These are phyloP conservation scores for Mycena sp. DNA, from an alignment of 1,284 basidiomycete genomes.

Conservation along the genomic window DNA sequence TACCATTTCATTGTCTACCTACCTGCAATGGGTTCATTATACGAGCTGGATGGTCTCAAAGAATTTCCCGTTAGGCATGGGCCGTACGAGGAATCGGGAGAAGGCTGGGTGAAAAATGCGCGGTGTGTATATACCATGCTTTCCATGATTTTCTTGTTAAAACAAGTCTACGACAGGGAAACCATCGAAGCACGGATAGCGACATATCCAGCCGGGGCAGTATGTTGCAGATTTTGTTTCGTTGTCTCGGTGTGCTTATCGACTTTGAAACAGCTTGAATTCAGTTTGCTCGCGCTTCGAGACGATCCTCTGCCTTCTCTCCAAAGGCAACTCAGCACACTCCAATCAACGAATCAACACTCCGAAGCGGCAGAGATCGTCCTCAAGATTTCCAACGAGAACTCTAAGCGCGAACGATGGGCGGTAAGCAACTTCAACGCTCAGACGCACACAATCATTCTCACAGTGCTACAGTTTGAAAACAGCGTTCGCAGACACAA, in stretches of 20 bases:
- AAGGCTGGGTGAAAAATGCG: slow-evolving; percentile 85
- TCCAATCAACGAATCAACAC: slow-evolving; percentile 56
- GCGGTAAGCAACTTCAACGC: slow-evolving; percentile 62
- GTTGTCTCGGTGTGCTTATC: slow-evolving; percentile 25
- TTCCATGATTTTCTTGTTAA: slow-evolving; percentile 18
- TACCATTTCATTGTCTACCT: slow-evolving; percentile 95
- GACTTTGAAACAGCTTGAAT: slow-evolving; percentile 72
- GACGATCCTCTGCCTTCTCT: slow-evolving; percentile 81
- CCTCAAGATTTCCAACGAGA: slow-evolving; percentile 78
- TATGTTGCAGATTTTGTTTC: slow-evolving; percentile 51
- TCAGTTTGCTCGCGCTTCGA: slow-evolving; percentile 88
- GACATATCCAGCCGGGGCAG: slow-evolving; percentile 86
- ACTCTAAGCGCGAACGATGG: slow-evolving; percentile 82
- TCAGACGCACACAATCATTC: background rate
- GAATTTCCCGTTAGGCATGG: slow-evolving; percentile 84
- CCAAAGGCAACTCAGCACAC: slow-evolving; percentile 61
- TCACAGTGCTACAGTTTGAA: slow-evolving; percentile 66
- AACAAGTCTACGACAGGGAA: slow-evolving; percentile 62
- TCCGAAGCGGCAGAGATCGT: slow-evolving; percentile 61
- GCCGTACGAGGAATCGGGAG: slow-evolving; percentile 66
- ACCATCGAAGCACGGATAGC: slow-evolving; percentile 87
- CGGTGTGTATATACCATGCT: slow-evolving; percentile 56
- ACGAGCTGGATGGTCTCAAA: slow-evolving; percentile 93
- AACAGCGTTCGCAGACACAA: slow-evolving; percentile 86
- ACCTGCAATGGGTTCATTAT: slow-evolving; percentile 83